Percentiles rank a stretch among this genome's conserved stretches.
These are phyloP conservation scores for Mycena indigotica DNA, from an alignment of 768 basidiomycete species.

Conservation along the genomic window DNA sequence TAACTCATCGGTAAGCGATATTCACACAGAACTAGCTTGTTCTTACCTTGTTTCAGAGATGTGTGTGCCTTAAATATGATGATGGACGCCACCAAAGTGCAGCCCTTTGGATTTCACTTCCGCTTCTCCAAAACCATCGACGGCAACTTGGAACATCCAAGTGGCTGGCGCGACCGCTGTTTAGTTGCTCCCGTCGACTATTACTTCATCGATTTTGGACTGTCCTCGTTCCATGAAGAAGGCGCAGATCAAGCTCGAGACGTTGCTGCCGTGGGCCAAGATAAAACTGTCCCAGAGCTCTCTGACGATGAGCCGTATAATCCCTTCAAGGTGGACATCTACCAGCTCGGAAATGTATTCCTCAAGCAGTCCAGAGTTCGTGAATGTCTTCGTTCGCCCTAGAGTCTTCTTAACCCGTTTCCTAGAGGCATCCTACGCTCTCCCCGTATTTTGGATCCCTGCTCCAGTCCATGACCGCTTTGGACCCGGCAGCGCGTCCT, in stretches of 20 bases:
- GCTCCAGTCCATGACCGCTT: not conserved
- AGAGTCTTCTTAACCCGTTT: not conserved
- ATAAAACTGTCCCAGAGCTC: constrained; percentile 28
- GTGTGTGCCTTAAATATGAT: constrained; percentile 21
- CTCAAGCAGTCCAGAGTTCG: not conserved
- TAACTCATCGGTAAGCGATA: constrained; percentile 21
- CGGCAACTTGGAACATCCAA: not conserved
- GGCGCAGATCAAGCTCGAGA: constrained; percentile 1
- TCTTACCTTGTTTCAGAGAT: constrained; percentile 16
- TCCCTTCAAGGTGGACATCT: constrained; percentile 34
- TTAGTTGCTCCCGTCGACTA: constrained; percentile 27
- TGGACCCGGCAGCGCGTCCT: not conserved
- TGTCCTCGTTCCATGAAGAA: constrained; percentile 16
- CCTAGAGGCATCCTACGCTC: not conserved
- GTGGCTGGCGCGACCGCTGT: constrained; percentile 16
- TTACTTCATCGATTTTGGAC: constrained; percentile 32
- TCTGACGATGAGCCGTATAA: constrained; percentile 26
- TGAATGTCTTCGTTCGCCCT: not conserved
- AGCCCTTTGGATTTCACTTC: constrained; percentile 19
- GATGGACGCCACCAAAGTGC: constrained; percentile 16
- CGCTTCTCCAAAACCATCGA: not conserved
- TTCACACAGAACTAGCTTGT: not conserved
- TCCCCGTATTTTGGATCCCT: not conserved
- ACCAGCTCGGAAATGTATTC: constrained; percentile 26
- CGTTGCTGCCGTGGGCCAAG: constrained; percentile 23